Conservation (phyloP, 306 rosid species). For the Acmispon strigosus region DNA sequence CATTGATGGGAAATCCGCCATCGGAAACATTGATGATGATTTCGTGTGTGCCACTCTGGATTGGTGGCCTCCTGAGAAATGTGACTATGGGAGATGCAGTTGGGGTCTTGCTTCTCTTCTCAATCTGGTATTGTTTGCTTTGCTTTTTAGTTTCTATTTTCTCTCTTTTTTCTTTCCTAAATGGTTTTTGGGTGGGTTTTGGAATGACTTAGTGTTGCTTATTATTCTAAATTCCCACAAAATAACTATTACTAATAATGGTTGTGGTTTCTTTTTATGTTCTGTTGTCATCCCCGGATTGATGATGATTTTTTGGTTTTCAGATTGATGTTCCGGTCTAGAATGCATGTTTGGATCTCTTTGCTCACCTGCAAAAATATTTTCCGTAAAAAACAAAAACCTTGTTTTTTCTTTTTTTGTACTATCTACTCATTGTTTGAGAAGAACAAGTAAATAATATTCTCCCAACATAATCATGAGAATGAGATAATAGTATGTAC, state of each 20-base stretch:
- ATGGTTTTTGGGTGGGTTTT: background rate
- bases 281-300: background rate
- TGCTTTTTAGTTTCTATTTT: no score
- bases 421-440: slow-evolving; percentile 2
- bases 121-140: slow-evolving; percentile 55
- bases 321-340: slow-evolving; percentile 4
- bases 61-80: slow-evolving; percentile 99
- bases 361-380: slow-evolving; percentile 10
- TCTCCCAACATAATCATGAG: background rate
- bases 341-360: slow-evolving; percentile 17
- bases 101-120: slow-evolving; percentile 91
- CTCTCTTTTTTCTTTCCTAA: background rate
- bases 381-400: background rate
- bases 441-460: slow-evolving; percentile 2
- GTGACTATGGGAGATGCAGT: slow-evolving; percentile 90
- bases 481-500: background rate
- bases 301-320: background rate
- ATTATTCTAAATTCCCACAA: background rate
- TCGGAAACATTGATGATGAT: slow-evolving; percentile 77
- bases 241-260: background rate
- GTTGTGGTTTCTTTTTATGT: background rate
- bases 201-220: background rate
- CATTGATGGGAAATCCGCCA: slow-evolving; percentile 45
- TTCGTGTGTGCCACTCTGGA: slow-evolving; percentile 90
- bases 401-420: background rate